Evolutionary conservation across 768 basidiomycete genomes (phyloP).

Genomic region (Tylopilus balloui): DNA sequence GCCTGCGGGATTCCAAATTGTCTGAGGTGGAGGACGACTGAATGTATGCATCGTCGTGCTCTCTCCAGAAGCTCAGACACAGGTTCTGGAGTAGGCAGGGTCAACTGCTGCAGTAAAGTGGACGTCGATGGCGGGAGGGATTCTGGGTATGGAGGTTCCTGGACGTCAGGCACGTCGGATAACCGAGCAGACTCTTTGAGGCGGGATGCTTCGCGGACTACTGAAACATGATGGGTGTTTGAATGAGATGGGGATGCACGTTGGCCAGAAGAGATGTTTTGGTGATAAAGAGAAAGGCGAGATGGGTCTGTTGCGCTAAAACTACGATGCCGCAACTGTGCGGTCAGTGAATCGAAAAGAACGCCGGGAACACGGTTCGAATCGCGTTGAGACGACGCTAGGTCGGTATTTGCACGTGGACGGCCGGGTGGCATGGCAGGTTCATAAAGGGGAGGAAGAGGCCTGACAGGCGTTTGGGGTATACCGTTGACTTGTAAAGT

Average conservation of each 20-base stretch:
- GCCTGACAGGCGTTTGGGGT: slow-evolving; percentile 1
- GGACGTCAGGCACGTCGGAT: slow-evolving; percentile 1
- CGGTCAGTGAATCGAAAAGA: slow-evolving; percentile 4
- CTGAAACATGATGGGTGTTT: background rate
- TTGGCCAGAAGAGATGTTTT: slow-evolving; percentile 4
- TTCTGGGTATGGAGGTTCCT: background rate
- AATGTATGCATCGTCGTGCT: slow-evolving; percentile 52
- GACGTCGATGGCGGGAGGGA: background rate
- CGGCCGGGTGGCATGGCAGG: slow-evolving; percentile 4
- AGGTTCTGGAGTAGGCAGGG: slow-evolving; percentile 51
- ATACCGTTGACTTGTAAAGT: background rate
- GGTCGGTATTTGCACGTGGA: slow-evolving; percentile 28
- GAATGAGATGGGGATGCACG: background rate
- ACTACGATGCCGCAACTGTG: slow-evolving; percentile 22
- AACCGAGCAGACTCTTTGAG: slow-evolving; percentile 1
- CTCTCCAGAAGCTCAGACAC: slow-evolving; percentile 58
- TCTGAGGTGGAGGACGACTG: slow-evolving; percentile 57
- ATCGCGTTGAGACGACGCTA: slow-evolving; percentile 2
- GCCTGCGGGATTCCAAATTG: slow-evolving; percentile 42
- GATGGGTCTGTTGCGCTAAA: slow-evolving; percentile 7
- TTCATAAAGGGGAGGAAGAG: slow-evolving; percentile 3
- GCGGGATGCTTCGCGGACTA: slow-evolving; percentile 5
- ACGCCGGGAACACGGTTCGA: slow-evolving; percentile 9
- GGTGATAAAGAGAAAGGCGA: background rate
- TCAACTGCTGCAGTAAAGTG: slow-evolving; percentile 44